Percentiles rank a stretch among this genome's conserved stretches.
These are phyloP conservation scores for Theobroma grandiflorum DNA, from an alignment of 441 rosid genomes.

Conservation along the genomic window DNA sequence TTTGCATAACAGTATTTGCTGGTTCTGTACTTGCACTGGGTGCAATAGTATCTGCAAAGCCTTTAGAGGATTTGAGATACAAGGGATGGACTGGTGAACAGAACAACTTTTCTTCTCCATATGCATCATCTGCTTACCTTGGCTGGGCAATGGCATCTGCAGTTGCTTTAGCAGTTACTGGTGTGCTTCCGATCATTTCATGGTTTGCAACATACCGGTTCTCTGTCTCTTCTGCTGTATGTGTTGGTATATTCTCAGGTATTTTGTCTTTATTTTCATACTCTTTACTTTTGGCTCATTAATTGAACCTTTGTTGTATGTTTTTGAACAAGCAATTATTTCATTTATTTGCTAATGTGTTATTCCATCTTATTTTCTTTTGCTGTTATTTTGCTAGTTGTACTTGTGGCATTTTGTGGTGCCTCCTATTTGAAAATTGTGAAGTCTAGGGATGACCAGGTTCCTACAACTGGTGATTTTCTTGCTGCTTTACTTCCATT, in stretches of 20 bases:
- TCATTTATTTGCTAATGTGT: constrained; percentile 11
- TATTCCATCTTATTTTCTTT: constrained; percentile 28
- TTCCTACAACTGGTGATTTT: constrained; percentile 92
- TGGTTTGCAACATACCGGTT: constrained; percentile 99
- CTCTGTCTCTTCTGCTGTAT: constrained; percentile 91
- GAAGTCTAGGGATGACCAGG: constrained; percentile 88
- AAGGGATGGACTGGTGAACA: constrained; percentile 78
- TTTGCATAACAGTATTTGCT: constrained; percentile 70
- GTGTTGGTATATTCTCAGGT: constrained; percentile 92
- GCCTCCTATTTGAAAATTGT: constrained; percentile 92
- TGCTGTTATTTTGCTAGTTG: constrained; percentile 63
- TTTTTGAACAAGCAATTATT: constrained; percentile 17
- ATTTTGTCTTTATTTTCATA: constrained; percentile 32
- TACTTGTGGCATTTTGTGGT: constrained; percentile 96
- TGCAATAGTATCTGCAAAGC: constrained; percentile 88
- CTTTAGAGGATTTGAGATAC: constrained; percentile 86
- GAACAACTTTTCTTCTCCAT: constrained; percentile 76
- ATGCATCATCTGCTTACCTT: constrained; percentile 89
- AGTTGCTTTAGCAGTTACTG: constrained; percentile 90
- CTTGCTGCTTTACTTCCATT: constrained; percentile 99
- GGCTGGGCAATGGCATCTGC: constrained; percentile 99
- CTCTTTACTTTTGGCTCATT: constrained; percentile 16
- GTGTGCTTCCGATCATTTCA: constrained; percentile 94
- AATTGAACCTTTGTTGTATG: constrained; percentile 23
- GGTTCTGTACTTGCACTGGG: constrained; percentile 91